Evolutionary conservation across 2,329 filamentous ascomycete species (phyloP).

Genomic region (Bipolaris zeicola): DNA sequence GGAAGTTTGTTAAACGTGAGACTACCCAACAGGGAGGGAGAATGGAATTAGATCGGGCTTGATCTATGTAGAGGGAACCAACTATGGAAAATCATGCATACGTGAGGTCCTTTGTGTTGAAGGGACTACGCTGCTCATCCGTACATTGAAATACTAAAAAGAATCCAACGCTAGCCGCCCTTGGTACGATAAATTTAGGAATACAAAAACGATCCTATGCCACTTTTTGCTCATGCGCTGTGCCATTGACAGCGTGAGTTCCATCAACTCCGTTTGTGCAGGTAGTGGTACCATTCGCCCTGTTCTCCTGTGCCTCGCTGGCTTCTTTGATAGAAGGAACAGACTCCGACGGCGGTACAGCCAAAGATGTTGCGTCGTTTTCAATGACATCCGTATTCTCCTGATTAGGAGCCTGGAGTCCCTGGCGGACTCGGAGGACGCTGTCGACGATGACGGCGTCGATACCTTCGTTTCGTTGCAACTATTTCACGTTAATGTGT

Average conservation of each 20-base stretch:
- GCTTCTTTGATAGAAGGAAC: conserved; percentile 14
- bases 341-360: conserved; percentile 11
- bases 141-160: neutral
- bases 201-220: neutral
- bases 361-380: conserved; percentile 9
- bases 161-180: conserved; percentile 5
- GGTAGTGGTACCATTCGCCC: neutral
- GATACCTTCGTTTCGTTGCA: conserved; percentile 93
- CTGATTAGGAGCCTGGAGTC: conserved; percentile 64
- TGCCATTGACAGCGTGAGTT: neutral
- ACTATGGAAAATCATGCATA: neutral
- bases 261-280: neutral
- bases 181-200: neutral
- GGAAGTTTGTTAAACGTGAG: no score
- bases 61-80: neutral
- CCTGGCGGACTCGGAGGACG: conserved; percentile 90
- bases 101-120: neutral
- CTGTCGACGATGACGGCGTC: conserved; percentile 98
- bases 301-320: conserved; percentile 2
- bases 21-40: no score
- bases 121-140: neutral
- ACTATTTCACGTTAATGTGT: conserved; percentile 53
- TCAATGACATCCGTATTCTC: conserved; percentile 2
- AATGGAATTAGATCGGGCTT: neutral
- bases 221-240: neutral